A percentile compares a stretch with the other conserved stretches of the same genome.
Evolutionary conservation across 1,284 basidiomycete species (phyloP).

Genomic region (Sparassis latifolia): DNA sequence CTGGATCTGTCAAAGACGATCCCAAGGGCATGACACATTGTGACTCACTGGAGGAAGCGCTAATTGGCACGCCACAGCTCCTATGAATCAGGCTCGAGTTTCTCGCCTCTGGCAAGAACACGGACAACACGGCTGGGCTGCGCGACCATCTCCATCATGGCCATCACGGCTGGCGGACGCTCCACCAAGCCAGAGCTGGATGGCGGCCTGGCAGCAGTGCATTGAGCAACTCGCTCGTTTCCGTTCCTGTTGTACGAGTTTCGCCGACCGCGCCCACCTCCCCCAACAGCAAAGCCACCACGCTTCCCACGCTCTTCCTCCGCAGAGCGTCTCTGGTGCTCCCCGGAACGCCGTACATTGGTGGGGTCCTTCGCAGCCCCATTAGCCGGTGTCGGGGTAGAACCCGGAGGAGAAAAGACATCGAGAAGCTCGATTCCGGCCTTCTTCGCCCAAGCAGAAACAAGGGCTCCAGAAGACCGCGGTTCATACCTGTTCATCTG

Average conservation of each 20-base stretch:
- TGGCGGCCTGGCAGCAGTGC: constrained; percentile 13
- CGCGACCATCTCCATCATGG: constrained; percentile 68
- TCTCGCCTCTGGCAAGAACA: constrained; percentile 74
- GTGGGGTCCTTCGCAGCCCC: constrained; percentile 9
- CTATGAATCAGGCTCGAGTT: constrained; percentile 45
- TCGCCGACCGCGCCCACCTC: constrained; percentile 18
- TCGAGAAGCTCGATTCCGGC: constrained; percentile 53
- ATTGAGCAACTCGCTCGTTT: constrained; percentile 10
- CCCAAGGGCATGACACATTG: no score
- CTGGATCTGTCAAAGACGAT: no score
- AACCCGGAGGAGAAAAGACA: constrained; percentile 33
- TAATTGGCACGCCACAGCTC: no score
- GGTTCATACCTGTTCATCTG: constrained; percentile 56
- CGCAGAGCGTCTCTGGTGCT: constrained; percentile 23
- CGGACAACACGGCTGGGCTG: constrained; percentile 67
- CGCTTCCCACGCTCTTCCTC: constrained; percentile 31
- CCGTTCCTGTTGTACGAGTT: constrained; percentile 16
- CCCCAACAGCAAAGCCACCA: constrained; percentile 4
- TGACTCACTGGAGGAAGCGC: no score
- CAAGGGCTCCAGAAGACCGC: constrained; percentile 54
- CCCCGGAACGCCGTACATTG: constrained; percentile 18
- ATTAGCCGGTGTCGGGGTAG: neutral
- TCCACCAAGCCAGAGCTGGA: constrained; percentile 46
- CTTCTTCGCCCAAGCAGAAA: constrained; percentile 58
- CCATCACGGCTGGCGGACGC: constrained; percentile 62